These are phyloP conservation scores for Leptographium lundbergii DNA, from an alignment of 2,329 filamentous ascomycete species.

Conservation along the genomic window DNA sequence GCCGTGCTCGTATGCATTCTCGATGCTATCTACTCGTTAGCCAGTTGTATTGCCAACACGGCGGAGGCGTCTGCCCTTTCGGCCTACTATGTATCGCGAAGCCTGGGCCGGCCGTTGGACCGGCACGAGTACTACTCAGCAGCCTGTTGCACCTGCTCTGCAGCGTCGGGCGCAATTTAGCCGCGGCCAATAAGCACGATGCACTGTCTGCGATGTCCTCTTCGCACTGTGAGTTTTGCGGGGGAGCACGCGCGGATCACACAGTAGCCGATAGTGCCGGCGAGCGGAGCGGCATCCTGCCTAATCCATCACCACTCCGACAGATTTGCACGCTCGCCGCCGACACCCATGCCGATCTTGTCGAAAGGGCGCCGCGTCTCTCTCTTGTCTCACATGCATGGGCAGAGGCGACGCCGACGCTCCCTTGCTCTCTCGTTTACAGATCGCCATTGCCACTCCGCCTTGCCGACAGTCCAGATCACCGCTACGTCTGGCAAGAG, in stretches of 20 bases:
- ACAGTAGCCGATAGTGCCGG: neutral
- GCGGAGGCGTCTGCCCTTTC: too few relatives aligned
- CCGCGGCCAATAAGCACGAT: neutral
- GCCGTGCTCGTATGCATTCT: neutral
- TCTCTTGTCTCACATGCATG: neutral
- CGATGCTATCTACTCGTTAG: too few relatives aligned
- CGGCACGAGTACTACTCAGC: neutral
- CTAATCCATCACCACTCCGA: neutral
- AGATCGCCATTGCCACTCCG: neutral
- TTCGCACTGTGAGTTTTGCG: neutral
- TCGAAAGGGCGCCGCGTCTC: neutral
- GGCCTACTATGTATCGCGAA: too few relatives aligned
- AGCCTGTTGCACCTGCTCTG: neutral
- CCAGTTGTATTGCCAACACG: too few relatives aligned
- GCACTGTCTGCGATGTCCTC: neutral
- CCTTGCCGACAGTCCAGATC: neutral
- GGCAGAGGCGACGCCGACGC: neutral
- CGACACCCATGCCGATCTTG: neutral
- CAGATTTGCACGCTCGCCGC: neutral
- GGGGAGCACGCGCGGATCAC: neutral
- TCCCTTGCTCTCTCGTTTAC: neutral
- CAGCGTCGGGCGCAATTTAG: slow-evolving; percentile 1
- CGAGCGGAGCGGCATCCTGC: neutral
- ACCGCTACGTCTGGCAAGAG: too few relatives aligned
- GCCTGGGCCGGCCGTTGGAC: neutral